Evolutionary conservation across 495 filamentous ascomycete genomes (phyloP), one percentile per base, ranked within the genome.

Genomic region (Podospora pseudopauciseta): DNA sequence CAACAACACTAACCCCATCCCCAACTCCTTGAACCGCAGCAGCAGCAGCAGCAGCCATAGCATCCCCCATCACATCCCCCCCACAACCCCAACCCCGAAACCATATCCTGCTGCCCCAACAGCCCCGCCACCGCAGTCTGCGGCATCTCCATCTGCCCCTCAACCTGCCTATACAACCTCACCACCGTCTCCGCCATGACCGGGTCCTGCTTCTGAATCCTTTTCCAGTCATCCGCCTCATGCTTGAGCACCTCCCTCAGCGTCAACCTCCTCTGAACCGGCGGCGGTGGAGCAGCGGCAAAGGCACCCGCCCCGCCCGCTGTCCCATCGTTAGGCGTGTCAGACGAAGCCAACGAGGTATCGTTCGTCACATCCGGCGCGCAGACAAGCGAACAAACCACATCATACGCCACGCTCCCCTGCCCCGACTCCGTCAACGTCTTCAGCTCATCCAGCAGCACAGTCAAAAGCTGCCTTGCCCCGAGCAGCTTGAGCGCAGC

Each of bases 101-200:
- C 63, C 15, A 72, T 74, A 44, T 30, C 64, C 13, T 1, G 7
- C 15, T 28, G 26, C 2, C 6, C 16, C 27, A 66, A 11, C 27
- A 59, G 7, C 54, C 28, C 53, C n/a, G 70, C 68, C 57, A 74
- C 70, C 19, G 75, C 63, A 6, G 78, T 70, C 19, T 76, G 76
- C 1, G 78, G 78, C 34, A 74, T 69, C 28, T 77, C 72, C 74
- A 81, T 73, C 72, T 83, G 86, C 4, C 88, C 82, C 71, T 94
- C 90, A 5, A 96, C 92, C 20, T 90, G 86, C 2, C 91, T 84
- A 75, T 87, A 84, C 23, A 97, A 82, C 3, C 93, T 87, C 2
- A 96, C 89, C n/a, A 93, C 80, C 2, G 87, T 82, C 70, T 92
- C 88, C 0, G 92, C 92, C 57, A 86, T 80, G 0, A 79, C 64